Conservation (phyloP, 2,329 filamentous ascomycete species). For the Phaeophleospora eucalypticola region DNA sequence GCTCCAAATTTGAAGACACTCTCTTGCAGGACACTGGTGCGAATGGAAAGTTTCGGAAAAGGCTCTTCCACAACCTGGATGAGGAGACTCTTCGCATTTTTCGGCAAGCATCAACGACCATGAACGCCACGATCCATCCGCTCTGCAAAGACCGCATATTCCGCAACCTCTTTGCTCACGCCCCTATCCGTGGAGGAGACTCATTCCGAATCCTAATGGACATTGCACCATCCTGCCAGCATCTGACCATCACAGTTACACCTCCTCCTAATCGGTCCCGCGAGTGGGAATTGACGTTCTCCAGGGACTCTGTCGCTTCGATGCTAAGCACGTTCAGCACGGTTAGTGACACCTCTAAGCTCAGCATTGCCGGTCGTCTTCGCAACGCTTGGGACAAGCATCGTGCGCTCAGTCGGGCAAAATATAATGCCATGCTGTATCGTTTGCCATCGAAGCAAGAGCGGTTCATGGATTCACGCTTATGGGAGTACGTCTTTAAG, state of each 20-base stretch:
- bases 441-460: too few species aligned
- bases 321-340: neutral
- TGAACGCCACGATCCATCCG: slow-evolving; percentile 16
- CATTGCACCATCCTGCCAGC: slow-evolving; percentile 15
- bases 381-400: neutral
- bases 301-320: neutral
- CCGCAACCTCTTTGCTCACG: slow-evolving; percentile 12
- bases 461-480: slow-evolving; percentile 2
- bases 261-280: neutral
- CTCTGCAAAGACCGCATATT: slow-evolving; percentile 12
- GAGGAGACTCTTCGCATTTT: neutral
- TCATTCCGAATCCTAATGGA: slow-evolving; percentile 3
- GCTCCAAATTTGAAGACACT: slow-evolving; percentile 1
- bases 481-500: slow-evolving; percentile 23
- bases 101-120: neutral
- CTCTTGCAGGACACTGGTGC: neutral
- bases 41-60: neutral
- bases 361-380: neutral
- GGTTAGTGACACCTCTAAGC: neutral
- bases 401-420: neutral
- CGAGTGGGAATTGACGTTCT: neutral
- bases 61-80: slow-evolving; percentile 2
- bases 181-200: slow-evolving; percentile 7
- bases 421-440: too few species aligned
- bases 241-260: slow-evolving; percentile 16